Base-by-base conservation (phyloP, 2,329 filamentous ascomycete species). In the Teratosphaeria viscida region DNA sequence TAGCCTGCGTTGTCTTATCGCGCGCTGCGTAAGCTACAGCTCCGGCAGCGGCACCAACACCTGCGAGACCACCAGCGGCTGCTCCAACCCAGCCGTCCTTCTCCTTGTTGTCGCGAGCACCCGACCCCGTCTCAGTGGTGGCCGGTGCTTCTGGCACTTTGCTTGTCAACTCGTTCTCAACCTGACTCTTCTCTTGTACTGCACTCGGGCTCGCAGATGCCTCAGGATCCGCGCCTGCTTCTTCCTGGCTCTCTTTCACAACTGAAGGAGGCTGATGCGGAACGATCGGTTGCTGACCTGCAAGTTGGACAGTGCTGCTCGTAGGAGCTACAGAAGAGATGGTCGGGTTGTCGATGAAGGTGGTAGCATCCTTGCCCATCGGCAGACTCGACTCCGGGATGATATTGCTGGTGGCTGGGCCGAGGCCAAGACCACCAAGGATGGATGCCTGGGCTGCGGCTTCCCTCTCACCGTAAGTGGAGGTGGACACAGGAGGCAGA, bases 351-450 rank as follows among this genome's bases (percentile, higher is more conserved):
- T 63, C 63, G 26, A 66, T 57, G 11, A 60, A 59, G 43, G 61
- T 61, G 26, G 63, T 61, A 6, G 62, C 61, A 57, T 65, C 64
- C 47, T 70, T 70, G 52, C 80, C 81, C 73, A 91, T 86, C 12
- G 89, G 88, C 63, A 94, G 79, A 73, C 87, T 89, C 7, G 89
- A 92, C 76, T 95, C 90, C 19, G 90, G 90, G 64, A 94, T 91
- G 72, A 89, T 78, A 73, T 80, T 85, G 62, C 79, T 81, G 54
- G 81, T 78, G 59, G 86, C 72, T 57, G 73, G 67, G 55, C 79
- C 78, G 49, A 58, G 12, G 43, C 43, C 43, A 14, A 81, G 65
- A 57, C 79, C 78, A 64, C 68, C 72, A 64, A 79, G 78, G 68
- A 79, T 76, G 59, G 74, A 73, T 59, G 73, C 73, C 57, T 70